Base-by-base conservation (phyloP, 768 basidiomycete species). In the Cytidiella melzeri region DNA sequence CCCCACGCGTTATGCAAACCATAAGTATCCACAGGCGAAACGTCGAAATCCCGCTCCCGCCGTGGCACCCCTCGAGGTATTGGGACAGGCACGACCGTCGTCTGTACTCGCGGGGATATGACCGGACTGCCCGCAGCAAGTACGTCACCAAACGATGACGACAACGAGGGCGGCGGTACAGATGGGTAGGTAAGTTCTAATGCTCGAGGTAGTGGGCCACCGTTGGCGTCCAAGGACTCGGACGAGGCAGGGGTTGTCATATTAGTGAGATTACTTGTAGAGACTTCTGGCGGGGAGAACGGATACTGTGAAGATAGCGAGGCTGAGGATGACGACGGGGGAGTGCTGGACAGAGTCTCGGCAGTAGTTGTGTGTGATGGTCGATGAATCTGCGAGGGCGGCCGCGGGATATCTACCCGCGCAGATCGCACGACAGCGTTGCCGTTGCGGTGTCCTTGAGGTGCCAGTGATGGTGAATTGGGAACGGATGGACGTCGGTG, bases 401-500 rank as follows among this genome's bases (percentile, higher is more conserved):
- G 80, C 3, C 87, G 79, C 0, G 89, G 89, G 49, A 91, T 91
- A 1, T 89, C 87, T 3, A 91, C 81, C 3, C 80, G 69, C 62
- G 44, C 72, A 66, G 20, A 69, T 51, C 43, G 63, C 41, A 45
- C 53, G 45, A 41, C 41, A 25, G 55, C 60, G 28, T 34, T 34
- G 30, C 30, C 30, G 15, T 34, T 7, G n/a, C n/a, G n/a, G n/a
- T n/a, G n/a, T n/a, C 50, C 57, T 43, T 46, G 63, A 18, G 36
- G 64, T 53, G 67, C 57, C 42, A 67, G 63, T 56, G 67, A 36
- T 43, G 61, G 43, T 73, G 77, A 76, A 4, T 74, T 70, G 3
- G 76, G 73, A 0, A 75, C 73, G 3, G 76, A 78, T 1, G 77
- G 76, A 0, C 84, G 76, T 11, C 75, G 75, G 58, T 89, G 86